Conservation (phyloP, 2,329 filamentous ascomycete genomes). For the Phoma sp. region DNA sequence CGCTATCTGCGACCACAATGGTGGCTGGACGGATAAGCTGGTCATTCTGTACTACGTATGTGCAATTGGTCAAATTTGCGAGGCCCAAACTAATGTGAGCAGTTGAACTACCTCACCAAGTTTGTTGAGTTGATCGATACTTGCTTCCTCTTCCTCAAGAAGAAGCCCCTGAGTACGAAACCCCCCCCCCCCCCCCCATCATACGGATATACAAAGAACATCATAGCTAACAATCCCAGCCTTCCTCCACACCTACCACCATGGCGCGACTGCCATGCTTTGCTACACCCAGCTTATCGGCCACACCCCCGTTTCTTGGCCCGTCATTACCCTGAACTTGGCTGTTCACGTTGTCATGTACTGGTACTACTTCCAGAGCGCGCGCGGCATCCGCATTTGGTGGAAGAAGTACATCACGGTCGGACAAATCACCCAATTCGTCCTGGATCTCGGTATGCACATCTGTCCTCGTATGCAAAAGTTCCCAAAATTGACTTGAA, state of each 20-base stretch:
- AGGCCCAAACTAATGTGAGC: conserved; percentile 46
- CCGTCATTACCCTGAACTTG: conserved; percentile 90
- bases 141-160: conserved; percentile 97
- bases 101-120: conserved; percentile 99
- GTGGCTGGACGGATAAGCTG: conserved; percentile 92
- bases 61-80: conserved; percentile 27
- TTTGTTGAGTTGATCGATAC: conserved; percentile 96
- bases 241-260: conserved; percentile 99
- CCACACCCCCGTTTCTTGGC: conserved; percentile 92
- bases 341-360: conserved; percentile 98
- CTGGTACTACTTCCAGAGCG: conserved; percentile 99
- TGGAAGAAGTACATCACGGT: conserved; percentile 99
- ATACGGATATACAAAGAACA: background rate
- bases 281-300: conserved; percentile 98
- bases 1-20: conserved; percentile 79
- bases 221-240: conserved; percentile 51
- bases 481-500: conserved; percentile 26
- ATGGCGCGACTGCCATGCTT: conserved; percentile 92
- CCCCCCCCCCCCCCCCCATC: background rate
- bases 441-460: conserved; percentile 87
- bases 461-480: background rate
- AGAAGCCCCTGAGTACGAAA: conserved; percentile 86
- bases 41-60: conserved; percentile 96
- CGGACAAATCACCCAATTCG: conserved; percentile 95
- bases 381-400: conserved; percentile 93